A percentile compares a stretch with the other conserved stretches of the same genome.
These are phyloP conservation scores for Spatholobus suberectus DNA, from an alignment of 306 rosid species.

Conservation along the genomic window DNA sequence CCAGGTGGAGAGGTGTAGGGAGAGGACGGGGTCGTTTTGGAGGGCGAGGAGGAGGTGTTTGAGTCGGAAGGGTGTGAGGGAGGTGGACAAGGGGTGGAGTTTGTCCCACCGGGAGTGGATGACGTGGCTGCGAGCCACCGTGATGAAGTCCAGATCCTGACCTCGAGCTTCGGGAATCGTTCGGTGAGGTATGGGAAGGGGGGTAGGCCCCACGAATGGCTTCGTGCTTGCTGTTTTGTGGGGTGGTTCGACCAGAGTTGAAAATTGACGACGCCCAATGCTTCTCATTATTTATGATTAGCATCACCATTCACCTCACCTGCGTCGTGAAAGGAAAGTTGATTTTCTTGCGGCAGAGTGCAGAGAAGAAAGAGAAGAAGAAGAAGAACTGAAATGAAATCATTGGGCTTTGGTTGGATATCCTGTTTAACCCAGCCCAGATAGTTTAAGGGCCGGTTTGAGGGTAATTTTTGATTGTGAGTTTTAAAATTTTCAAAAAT, in stretches of 20 bases:
- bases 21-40: conserved; percentile 69
- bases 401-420: not conserved
- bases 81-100: conserved; percentile 55
- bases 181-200: conserved; percentile 70
- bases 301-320: too few species aligned
- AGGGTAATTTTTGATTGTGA: too few species aligned
- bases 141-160: conserved; percentile 82
- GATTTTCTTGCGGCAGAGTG: not conserved
- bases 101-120: conserved; percentile 82
- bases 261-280: conserved; percentile 51
- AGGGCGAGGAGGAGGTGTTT: conserved; percentile 66
- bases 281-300: conserved; percentile 30
- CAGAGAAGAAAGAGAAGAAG: not conserved
- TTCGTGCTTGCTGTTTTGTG: not conserved
- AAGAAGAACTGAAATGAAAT: too few species aligned
- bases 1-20: conserved; percentile 80
- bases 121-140: conserved; percentile 71
- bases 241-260: conserved; percentile 29
- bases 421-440: not conserved
- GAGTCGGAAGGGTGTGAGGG: conserved; percentile 66
- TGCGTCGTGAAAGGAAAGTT: too few species aligned
- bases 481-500: too few species aligned
- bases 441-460: too few species aligned
- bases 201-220: conserved; percentile 10
- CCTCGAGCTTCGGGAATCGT: conserved; percentile 71